Conservation (phyloP, 2,329 filamentous ascomycete species). For the Curvularia verruculosa region DNA sequence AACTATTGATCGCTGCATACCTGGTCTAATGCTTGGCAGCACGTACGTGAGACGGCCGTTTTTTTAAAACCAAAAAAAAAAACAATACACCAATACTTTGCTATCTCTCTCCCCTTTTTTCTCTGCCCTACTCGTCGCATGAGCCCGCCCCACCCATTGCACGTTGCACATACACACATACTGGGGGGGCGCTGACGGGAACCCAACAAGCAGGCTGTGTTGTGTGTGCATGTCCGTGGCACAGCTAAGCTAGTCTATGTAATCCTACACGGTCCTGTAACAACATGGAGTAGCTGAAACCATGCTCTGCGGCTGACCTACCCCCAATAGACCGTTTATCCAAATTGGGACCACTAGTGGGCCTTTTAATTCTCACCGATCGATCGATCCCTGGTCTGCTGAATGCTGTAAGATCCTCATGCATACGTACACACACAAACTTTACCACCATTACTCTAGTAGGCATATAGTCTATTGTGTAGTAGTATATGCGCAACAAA, state of each 20-base stretch:
- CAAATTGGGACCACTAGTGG: conserved; percentile 13
- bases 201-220: background rate
- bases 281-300: conserved; percentile 24
- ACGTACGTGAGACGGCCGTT: conserved; percentile 6
- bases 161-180: no score
- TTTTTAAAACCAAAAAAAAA: no score
- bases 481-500: conserved; percentile 6
- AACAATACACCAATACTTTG: no score
- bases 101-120: no score
- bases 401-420: conserved; percentile 19
- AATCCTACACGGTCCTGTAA: conserved; percentile 25
- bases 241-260: conserved; percentile 21
- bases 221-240: background rate
- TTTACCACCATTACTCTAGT: conserved; percentile 8
- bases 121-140: conserved; percentile 1
- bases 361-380: conserved; percentile 9
- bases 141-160: background rate
- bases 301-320: conserved; percentile 20
- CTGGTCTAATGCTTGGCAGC: conserved; percentile 5
- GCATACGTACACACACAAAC: conserved; percentile 11
- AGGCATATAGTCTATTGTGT: conserved; percentile 1
- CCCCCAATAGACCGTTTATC: conserved; percentile 15
- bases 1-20: conserved; percentile 12
- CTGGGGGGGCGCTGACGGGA: background rate
- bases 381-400: conserved; percentile 12